These are phyloP conservation scores for Eucalyptus virginea DNA, from an alignment of 345 rosid genomes.

Conservation along the genomic window DNA sequence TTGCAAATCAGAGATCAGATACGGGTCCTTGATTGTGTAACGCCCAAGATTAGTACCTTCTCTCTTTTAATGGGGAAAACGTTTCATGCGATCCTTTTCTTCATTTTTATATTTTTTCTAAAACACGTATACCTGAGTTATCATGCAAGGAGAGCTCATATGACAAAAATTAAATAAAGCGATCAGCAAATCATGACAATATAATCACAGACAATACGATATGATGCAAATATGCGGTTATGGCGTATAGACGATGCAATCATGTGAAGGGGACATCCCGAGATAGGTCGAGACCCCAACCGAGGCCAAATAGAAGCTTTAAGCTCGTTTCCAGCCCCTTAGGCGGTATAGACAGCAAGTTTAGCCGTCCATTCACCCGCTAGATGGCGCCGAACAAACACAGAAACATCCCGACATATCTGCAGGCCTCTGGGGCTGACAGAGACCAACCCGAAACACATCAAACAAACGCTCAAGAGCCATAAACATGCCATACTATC, in stretches of 20 bases:
- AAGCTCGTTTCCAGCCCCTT: not conserved
- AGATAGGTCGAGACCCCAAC: not conserved
- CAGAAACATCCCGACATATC: not conserved
- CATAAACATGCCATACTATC: not conserved
- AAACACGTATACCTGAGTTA: not conserved
- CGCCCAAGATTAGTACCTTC: not conserved
- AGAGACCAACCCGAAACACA: not conserved
- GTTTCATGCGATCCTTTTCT: not conserved
- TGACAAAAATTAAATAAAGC: not conserved
- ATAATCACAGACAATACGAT: not conserved
- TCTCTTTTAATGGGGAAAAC: not conserved
- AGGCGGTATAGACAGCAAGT: not conserved
- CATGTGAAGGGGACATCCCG: not conserved
- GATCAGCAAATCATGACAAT: not conserved
- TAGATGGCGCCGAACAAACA: not conserved
- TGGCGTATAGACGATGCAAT: not conserved
- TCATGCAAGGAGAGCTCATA: not conserved
- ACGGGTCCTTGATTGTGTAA: too few relatives aligned
- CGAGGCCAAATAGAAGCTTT: not conserved
- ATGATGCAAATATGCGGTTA: not conserved
- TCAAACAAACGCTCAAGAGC: too few relatives aligned
- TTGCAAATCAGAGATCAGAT: too few relatives aligned
- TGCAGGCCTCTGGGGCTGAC: not conserved
- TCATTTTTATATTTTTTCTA: too few relatives aligned
- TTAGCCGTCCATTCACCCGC: not conserved